Percentiles rank a stretch among this genome's conserved stretches.
phyloP scores from a whole-genome alignment of 768 basidiomycete genomes.

The Daedalea quercina region DNA sequence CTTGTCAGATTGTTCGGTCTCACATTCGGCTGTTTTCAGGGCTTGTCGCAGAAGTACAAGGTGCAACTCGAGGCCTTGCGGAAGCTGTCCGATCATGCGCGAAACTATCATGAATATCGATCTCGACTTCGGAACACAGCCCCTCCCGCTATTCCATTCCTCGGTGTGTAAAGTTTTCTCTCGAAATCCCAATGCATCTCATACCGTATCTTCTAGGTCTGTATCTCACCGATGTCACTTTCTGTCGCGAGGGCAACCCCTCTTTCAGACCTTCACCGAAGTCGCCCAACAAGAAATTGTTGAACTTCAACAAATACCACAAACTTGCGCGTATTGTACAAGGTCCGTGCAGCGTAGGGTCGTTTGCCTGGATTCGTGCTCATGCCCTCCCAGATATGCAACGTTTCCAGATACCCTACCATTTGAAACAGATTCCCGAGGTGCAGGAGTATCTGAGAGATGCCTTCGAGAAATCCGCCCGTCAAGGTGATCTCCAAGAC shows the following conservation, averaged over 20 bases:
- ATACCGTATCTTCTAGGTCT: slow-evolving; percentile 41
- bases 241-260: slow-evolving; percentile 93
- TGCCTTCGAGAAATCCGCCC: slow-evolving; percentile 68
- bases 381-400: slow-evolving; percentile 66
- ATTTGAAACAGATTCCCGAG: slow-evolving; percentile 83
- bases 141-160: slow-evolving; percentile 91
- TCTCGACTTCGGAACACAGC: slow-evolving; percentile 78
- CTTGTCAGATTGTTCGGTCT: background rate
- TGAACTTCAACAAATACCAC: slow-evolving; percentile 97
- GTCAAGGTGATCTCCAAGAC: slow-evolving; percentile 79
- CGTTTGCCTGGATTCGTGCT: background rate
- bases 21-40: slow-evolving; percentile 36
- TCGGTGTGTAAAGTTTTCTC: slow-evolving; percentile 45
- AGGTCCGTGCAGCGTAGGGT: slow-evolving; percentile 36
- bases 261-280: slow-evolving; percentile 75
- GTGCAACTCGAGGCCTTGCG: slow-evolving; percentile 72
- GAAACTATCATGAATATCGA: slow-evolving; percentile 91
- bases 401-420: slow-evolving; percentile 84
- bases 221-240: slow-evolving; percentile 89
- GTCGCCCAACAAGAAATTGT: slow-evolving; percentile 67
- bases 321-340: slow-evolving; percentile 83
- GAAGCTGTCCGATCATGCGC: slow-evolving; percentile 83
- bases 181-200: background rate
- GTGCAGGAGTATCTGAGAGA: slow-evolving; percentile 74
- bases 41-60: slow-evolving; percentile 81